Evolutionary conservation across 2,329 filamentous ascomycete species (phyloP), one percentile per base, ranked within the genome.

Genomic region (Botrytis paeoniae): DNA sequence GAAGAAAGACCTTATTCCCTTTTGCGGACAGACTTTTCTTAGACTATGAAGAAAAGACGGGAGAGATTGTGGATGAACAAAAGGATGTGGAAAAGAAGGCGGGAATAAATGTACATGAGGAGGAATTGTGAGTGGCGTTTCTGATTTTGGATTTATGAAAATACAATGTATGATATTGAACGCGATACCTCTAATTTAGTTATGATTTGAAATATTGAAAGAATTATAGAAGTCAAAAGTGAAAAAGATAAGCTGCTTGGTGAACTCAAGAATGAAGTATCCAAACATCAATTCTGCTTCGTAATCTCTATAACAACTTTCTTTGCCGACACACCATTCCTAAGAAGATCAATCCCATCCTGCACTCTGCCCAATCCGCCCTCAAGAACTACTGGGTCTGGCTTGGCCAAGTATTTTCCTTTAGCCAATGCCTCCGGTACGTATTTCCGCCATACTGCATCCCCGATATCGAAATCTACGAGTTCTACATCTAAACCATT

Each of bases 341-440:
- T 80, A 6, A 82, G 75, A 0, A 80, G 41, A 75, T 85, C 81
- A 43, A 85, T 72, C 0, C 80, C 85, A 10, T 79, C 81, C 71
- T 86, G 83, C 2, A 85, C 78, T 54, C 78, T 81, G 64, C 83
- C 83, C 29, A 86, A 74, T 16, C 85, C 85, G 6, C 82, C 79
- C 6, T 83, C 83, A 0, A 83, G 80, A 57, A 85, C 75, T 37
- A 79, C 61, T 1, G 84, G 80, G 57, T 82, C 78, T 1, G 85
- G 84, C 54, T 82, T 81, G 7, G 83, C 78, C 20, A 80, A 78
- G 70, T 82, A 84, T 4, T 77, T 78, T 2, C 82, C 82, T 1
- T 74, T 70, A 25, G 76, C 79, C 60, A 86, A 76, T 14, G 84
- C 85, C 29, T 78, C 73, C 0, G 82, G 80, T 18, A 85, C 69